Evolutionary conservation across 163 green algal species (phyloP).

Genomic region (Scenedesmus sp.): DNA sequence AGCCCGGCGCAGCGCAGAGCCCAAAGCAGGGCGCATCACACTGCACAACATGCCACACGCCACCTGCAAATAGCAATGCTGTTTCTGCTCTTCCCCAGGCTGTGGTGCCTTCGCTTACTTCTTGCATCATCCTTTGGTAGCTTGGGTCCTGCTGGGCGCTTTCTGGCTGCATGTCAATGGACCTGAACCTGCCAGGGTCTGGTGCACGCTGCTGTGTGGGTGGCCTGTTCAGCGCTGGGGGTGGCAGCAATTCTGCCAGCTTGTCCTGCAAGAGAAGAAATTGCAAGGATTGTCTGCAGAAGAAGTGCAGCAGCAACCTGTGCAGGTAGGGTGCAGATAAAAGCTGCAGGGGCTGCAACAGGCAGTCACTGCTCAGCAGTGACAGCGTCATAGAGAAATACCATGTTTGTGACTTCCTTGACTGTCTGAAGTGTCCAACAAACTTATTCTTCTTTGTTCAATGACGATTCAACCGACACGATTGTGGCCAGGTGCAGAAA

Average conservation of each 20-base stretch:
- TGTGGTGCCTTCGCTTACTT: background rate
- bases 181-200: constrained; percentile 24
- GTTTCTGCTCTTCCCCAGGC: background rate
- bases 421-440: no score
- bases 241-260: background rate
- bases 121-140: constrained; percentile 33
- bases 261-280: constrained; percentile 9
- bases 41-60: background rate
- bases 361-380: background rate
- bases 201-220: constrained; percentile 1
- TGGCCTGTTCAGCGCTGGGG: constrained; percentile 26
- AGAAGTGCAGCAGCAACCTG: background rate
- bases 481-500: no score
- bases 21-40: background rate
- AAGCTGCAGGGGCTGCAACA: background rate
- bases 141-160: background rate
- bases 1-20: background rate
- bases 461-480: no score
- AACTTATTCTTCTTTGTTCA: no score
- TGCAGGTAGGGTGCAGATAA: background rate
- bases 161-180: constrained; percentile 23
- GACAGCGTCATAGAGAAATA: background rate
- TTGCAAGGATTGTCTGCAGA: background rate
- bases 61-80: background rate
- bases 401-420: background rate